A percentile compares a stretch with the other conserved stretches of the same genome.
These are phyloP conservation scores for Coniochaeta ligniaria DNA, from an alignment of 2,329 filamentous ascomycete species.

Conservation along the genomic window DNA sequence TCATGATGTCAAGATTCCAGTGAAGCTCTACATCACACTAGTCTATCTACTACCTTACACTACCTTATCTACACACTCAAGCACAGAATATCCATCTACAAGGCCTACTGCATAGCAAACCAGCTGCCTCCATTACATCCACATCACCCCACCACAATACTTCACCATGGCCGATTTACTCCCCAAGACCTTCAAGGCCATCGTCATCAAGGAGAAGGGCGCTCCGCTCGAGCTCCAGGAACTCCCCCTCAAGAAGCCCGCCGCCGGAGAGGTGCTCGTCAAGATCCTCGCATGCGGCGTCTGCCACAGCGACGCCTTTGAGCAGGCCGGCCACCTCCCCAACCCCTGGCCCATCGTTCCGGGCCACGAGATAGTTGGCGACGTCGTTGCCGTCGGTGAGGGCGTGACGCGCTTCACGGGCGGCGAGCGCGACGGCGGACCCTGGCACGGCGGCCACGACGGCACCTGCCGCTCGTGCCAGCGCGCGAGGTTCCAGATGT, in stretches of 20 bases:
- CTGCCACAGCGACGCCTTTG: constrained; percentile 54
- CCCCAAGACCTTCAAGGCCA: constrained; percentile 62
- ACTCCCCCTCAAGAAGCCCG: constrained; percentile 47
- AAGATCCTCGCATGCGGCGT: constrained; percentile 68
- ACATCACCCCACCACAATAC: background rate
- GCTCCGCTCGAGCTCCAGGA: constrained; percentile 51
- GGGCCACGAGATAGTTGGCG: constrained; percentile 67
- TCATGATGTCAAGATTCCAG: background rate
- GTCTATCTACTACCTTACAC: background rate
- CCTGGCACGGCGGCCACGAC: constrained; percentile 65
- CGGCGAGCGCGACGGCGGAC: constrained; percentile 60
- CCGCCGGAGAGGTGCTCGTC: constrained; percentile 54
- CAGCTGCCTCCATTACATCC: no score
- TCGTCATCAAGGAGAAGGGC: constrained; percentile 47
- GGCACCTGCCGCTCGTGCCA: constrained; percentile 55
- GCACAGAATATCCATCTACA: background rate
- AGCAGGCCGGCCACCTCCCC: constrained; percentile 42
- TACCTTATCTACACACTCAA: background rate
- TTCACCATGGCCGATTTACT: constrained; percentile 21
- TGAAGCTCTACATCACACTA: background rate
- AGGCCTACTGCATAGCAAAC: no score
- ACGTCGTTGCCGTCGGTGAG: constrained; percentile 53
- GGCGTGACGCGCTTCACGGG: constrained; percentile 50
- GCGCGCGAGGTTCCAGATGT: constrained; percentile 60
- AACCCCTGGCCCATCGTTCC: constrained; percentile 54